Evolutionary conservation across 352 stramenopile genomes (phyloP), one percentile per base, ranked within the genome.

Genomic region (Plasmopara viticola): DNA sequence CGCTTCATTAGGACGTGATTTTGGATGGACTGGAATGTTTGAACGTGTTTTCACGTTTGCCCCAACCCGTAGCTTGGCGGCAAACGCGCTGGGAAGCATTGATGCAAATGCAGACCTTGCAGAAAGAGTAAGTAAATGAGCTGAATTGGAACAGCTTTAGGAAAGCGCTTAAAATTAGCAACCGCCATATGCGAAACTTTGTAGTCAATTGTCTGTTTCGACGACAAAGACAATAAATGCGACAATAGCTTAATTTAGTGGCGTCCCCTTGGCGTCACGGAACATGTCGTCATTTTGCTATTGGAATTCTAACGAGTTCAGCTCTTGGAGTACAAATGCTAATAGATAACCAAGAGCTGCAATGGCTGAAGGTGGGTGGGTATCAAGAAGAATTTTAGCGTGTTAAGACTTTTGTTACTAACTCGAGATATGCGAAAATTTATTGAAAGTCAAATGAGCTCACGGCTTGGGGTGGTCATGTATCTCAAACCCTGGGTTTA

Each of bases 1-100:
- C 18, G 74, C 79, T 45, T 90, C 74, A 62, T 75, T 86, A 1
- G 79, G 76, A 6, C 25, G 53, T 41, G 57, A 38, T 10, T 51
- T 53, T 42, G 59, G 49, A 34, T 60, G 56, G 29, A 34, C 13
- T 33, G 15, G 17, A 6, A 18, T 38, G 8, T 3, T 5, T n/a
- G 43, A 8, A 10, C 20, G 43, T 29, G 43, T 64, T 20, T 34
- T 28, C 9, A 20, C 33, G 15, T 45, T 53, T n/a, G 46, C 10
- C 6, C 13, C 30, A 0, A 44, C 8, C n/a, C 59, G 47, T 15
- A 56, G 8, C 34, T 64, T 60, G 18, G 50, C 42, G 31, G 54
- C 42, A 43, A 56, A 50, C 18, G 50, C 35, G 9, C 35, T 40
- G 29, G 62, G 14, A 38, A 62, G 65, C 43, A 62, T 58, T 13